phyloP scores from a whole-genome alignment of 768 basidiomycete genomes.

The Epithele typhae region DNA sequence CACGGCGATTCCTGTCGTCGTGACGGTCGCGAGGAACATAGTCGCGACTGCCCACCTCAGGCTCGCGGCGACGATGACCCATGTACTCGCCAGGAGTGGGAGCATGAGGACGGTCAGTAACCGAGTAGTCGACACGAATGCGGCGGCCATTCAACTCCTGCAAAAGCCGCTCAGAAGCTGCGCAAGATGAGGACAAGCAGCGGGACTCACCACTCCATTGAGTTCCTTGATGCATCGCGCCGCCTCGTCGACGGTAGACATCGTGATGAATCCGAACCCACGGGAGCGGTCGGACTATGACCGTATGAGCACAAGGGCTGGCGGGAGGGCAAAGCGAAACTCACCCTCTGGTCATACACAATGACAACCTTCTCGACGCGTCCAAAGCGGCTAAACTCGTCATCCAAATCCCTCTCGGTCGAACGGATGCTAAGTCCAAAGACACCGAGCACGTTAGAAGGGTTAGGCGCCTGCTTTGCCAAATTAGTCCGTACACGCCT shows the following conservation, averaged over 20 bases:
- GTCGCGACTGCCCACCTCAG: constrained; percentile 28
- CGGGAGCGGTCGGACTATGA: constrained; percentile 95
- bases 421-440: constrained; percentile 98
- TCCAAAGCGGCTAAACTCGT: constrained; percentile 88
- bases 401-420: constrained; percentile 88
- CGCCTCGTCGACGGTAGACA: constrained; percentile 87
- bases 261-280: constrained; percentile 97
- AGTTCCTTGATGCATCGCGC: constrained; percentile 82
- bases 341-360: constrained; percentile 93
- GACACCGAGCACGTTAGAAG: constrained; percentile 89
- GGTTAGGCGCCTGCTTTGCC: constrained; percentile 74
- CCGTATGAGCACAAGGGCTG: too few relatives aligned
- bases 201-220: constrained; percentile 77
- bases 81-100: constrained; percentile 98
- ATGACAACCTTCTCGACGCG: constrained; percentile 93
- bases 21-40: constrained; percentile 44
- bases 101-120: constrained; percentile 89
- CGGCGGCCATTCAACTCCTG: constrained; percentile 93
- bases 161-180: too few relatives aligned
- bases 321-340: too few relatives aligned
- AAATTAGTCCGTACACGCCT: constrained; percentile 31
- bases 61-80: constrained; percentile 72
- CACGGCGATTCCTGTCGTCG: constrained; percentile 40
- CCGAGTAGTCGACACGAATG: constrained; percentile 95
- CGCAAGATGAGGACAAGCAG: background rate